Percentiles rank a stretch among this genome's conserved stretches.
These are phyloP conservation scores for Alternaria sp. DNA, from an alignment of 2,329 filamentous ascomycete genomes.

Conservation along the genomic window DNA sequence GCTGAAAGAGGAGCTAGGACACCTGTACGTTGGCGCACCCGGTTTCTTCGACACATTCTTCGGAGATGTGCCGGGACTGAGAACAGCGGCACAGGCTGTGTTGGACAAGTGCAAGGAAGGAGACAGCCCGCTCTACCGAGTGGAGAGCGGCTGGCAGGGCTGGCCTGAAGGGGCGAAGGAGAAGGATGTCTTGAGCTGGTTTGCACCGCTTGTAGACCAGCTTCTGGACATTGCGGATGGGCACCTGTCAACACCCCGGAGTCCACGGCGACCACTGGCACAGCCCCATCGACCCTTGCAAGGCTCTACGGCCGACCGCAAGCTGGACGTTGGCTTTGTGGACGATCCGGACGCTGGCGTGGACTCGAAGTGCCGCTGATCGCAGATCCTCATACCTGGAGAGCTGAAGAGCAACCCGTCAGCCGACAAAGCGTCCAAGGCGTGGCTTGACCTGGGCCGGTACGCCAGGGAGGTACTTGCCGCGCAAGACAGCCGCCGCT, in stretches of 20 bases:
- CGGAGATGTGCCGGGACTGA: background rate
- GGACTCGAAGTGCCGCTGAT: constrained; percentile 17
- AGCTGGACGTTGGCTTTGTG: constrained; percentile 37
- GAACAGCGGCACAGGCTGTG: background rate
- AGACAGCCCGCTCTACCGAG: background rate
- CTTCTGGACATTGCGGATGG: background rate
- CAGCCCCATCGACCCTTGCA: background rate
- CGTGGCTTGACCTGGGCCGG: background rate
- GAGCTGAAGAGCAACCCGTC: background rate
- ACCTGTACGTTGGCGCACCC: background rate
- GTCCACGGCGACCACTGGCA: background rate
- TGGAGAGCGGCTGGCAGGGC: background rate
- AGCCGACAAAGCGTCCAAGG: background rate
- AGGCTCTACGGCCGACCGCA: constrained; percentile 33
- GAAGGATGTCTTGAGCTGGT: background rate
- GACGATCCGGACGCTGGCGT: constrained; percentile 27
- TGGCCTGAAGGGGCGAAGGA: background rate
- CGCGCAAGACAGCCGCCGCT: background rate
- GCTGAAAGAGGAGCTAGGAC: background rate
- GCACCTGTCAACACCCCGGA: background rate
- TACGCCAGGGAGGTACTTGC: background rate
- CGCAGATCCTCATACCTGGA: constrained; percentile 54
- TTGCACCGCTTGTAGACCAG: background rate
- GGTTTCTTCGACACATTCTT: background rate
- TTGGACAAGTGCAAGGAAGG: background rate